A percentile compares a stretch with the other conserved stretches of the same genome.
phyloP scores from a whole-genome alignment of 164 flowering plant species.

The Vitis vinifera region ASM3070453v1 NC_081822.1:1712001-1712500 shows the following conservation, averaged over 20 bases:
- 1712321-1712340: too few species aligned
- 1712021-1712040: background rate
- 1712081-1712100: slow-evolving; percentile 90
- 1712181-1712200: slow-evolving; percentile 86
- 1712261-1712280: slow-evolving; percentile 1
- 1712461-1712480: too few species aligned
- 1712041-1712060: background rate
- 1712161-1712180: slow-evolving; percentile 67
- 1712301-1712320: background rate
- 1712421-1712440: too few species aligned
- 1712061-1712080: slow-evolving; percentile 49
- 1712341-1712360: too few species aligned
- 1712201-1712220: slow-evolving; percentile 92
- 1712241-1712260: slow-evolving; percentile 88
- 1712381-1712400: too few species aligned
- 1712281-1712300: background rate
- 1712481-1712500: too few species aligned
- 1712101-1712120: slow-evolving; percentile 72
- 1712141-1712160: slow-evolving; percentile 41
- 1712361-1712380: too few species aligned
- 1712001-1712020: background rate
- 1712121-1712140: slow-evolving; percentile 39
- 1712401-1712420: too few species aligned
- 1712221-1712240: slow-evolving; percentile 82
- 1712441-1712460: too few species aligned